Evolutionary conservation across 768 basidiomycete genomes (phyloP).

Genomic region (Artomyces pyxidatus): DNA sequence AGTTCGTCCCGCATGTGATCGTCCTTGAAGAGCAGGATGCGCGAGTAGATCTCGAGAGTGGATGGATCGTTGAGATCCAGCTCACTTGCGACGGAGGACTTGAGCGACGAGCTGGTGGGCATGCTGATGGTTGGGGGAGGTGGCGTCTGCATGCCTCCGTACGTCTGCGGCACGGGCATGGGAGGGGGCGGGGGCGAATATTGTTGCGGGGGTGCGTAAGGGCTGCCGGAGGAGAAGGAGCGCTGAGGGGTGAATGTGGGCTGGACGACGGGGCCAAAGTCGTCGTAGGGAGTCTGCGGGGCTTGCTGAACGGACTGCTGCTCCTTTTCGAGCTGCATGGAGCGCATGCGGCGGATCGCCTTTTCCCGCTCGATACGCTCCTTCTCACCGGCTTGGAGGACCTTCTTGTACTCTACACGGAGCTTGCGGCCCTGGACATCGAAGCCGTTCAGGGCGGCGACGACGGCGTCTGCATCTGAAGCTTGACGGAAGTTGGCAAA

Average conservation of each 20-base stretch:
- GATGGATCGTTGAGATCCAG: conserved; percentile 94
- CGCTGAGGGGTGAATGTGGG: conserved; percentile 63
- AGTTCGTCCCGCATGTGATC: conserved; percentile 96
- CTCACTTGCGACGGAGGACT: conserved; percentile 52
- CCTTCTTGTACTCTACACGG: conserved; percentile 99
- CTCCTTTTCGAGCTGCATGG: conserved; percentile 91
- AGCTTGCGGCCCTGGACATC: conserved; percentile 95
- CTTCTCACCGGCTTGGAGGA: conserved; percentile 98
- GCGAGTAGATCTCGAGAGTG: conserved; percentile 94
- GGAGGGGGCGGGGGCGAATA: conserved; percentile 57
- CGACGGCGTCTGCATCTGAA: conserved; percentile 89
- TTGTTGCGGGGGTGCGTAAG: conserved; percentile 55
- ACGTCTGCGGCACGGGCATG: conserved; percentile 33
- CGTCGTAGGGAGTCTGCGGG: conserved; percentile 43
- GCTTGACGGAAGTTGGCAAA: conserved; percentile 97
- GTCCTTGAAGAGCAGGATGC: conserved; percentile 94
- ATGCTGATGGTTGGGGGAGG: conserved; percentile 42
- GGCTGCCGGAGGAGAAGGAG: conserved; percentile 57
- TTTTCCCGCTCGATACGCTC: conserved; percentile 98
- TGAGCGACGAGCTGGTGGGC: conserved; percentile 60
- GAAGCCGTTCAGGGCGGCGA: conserved; percentile 92
- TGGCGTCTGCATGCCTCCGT: conserved; percentile 34
- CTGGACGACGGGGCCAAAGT: conserved; percentile 53
- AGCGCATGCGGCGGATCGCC: conserved; percentile 95
- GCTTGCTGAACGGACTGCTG: conserved; percentile 38